A percentile compares a stretch with the other conserved stretches of the same genome.
These are phyloP conservation scores for Salix arbutifolia DNA, from an alignment of 345 rosid species.

Conservation along the genomic window DNA sequence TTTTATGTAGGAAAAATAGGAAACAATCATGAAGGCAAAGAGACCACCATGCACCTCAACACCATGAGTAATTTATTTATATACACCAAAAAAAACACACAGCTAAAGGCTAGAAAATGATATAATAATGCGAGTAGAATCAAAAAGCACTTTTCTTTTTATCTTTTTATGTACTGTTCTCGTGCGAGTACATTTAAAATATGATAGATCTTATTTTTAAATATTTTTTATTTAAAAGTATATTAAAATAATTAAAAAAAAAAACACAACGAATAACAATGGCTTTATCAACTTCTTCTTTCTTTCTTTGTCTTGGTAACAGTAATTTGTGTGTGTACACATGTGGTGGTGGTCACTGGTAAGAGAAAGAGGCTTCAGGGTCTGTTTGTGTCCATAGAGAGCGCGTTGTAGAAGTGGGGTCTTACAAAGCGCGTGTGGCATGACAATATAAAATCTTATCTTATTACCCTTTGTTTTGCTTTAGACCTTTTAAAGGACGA, in stretches of 20 bases:
- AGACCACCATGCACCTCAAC: slow-evolving; percentile 31
- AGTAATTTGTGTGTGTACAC: background rate
- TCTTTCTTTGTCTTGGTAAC: background rate
- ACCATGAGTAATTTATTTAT: background rate
- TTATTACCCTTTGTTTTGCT: background rate
- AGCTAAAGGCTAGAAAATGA: background rate
- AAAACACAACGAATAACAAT: no score
- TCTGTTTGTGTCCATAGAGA: slow-evolving; percentile 15
- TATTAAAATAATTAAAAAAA: no score
- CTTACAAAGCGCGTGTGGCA: background rate
- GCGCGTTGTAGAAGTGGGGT: slow-evolving; percentile 22
- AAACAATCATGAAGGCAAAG: slow-evolving; percentile 11
- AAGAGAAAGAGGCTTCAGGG: no score
- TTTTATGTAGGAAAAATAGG: background rate
- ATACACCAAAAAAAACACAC: background rate
- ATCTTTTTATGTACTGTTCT: background rate
- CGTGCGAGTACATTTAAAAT: no score
- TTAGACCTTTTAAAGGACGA: no score
- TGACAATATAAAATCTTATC: background rate
- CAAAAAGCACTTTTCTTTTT: background rate
- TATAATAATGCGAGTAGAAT: background rate
- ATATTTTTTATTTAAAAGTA: no score
- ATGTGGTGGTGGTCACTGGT: background rate
- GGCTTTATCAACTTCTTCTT: no score
- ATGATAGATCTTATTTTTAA: no score